Evolutionary conservation across 495 filamentous ascomycete species (phyloP).

Genomic region (Evansstolkia leycettana): DNA sequence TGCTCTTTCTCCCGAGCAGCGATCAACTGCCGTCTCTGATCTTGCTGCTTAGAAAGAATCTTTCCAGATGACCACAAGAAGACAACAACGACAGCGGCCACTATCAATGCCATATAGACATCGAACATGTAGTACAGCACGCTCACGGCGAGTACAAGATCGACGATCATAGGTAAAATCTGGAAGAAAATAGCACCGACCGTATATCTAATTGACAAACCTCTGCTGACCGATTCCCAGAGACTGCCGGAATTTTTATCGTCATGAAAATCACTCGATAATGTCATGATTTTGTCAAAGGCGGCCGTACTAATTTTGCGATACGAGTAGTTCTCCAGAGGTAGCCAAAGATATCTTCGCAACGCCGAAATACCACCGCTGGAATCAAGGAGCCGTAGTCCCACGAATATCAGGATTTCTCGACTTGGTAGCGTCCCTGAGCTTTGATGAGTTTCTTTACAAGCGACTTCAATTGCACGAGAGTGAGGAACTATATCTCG

Average conservation of each 20-base stretch:
- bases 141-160: slow-evolving; percentile 54
- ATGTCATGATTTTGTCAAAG: slow-evolving; percentile 63
- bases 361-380: slow-evolving; percentile 43
- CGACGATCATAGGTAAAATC: slow-evolving; percentile 57
- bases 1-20: slow-evolving; percentile 33
- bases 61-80: slow-evolving; percentile 52
- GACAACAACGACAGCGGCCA: slow-evolving; percentile 44
- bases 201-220: slow-evolving; percentile 47
- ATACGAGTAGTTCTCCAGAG: slow-evolving; percentile 52
- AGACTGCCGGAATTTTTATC: slow-evolving; percentile 62
- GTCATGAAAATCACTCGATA: slow-evolving; percentile 72
- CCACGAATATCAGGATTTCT: slow-evolving; percentile 41
- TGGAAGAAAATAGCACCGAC: slow-evolving; percentile 56
- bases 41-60: slow-evolving; percentile 29
- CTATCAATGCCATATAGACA: slow-evolving; percentile 60
- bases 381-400: slow-evolving; percentile 41
- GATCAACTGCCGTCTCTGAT: slow-evolving; percentile 24
- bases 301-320: slow-evolving; percentile 48
- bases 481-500: too few species aligned
- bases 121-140: slow-evolving; percentile 62
- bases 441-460: slow-evolving; percentile 7
- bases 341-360: slow-evolving; percentile 50
- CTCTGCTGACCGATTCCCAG: slow-evolving; percentile 53
- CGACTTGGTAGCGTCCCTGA: slow-evolving; percentile 33
- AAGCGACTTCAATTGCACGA: not conserved